phyloP scores from a whole-genome alignment of 176 grass and related monocot species.

The Hyparrhenia diplandra region DNA sequence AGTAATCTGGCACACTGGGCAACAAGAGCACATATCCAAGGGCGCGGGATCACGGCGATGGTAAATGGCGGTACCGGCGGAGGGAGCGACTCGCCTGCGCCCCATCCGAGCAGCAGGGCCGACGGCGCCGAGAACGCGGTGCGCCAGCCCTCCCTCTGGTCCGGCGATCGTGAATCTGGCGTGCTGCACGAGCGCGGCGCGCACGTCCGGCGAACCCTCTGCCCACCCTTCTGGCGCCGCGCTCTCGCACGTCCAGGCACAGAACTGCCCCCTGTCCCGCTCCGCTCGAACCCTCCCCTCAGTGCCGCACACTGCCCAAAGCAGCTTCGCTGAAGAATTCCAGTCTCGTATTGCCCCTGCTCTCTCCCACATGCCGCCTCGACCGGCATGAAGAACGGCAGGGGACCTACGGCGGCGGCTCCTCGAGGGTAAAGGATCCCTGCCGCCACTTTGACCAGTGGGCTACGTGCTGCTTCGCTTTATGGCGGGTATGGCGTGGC shows the following conservation, averaged over 20 bases:
- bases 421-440: no score
- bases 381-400: no score
- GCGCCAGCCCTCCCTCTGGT: constrained; percentile 40
- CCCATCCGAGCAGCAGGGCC: constrained; percentile 39
- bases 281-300: constrained; percentile 48
- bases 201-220: constrained; percentile 54
- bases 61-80: background rate
- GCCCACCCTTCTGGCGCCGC: constrained; percentile 32
- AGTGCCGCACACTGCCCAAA: constrained; percentile 37
- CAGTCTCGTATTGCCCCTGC: constrained; percentile 5
- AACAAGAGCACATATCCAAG: background rate
- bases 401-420: no score
- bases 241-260: constrained; percentile 64
- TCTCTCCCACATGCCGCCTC: no score
- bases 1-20: background rate
- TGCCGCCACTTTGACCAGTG: no score
- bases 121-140: constrained; percentile 51
- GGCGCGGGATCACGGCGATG: background rate
- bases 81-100: constrained; percentile 15
- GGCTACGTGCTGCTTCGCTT: no score
- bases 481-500: no score
- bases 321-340: constrained; percentile 59
- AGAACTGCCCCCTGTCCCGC: constrained; percentile 50
- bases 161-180: constrained; percentile 40
- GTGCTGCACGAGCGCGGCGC: constrained; percentile 72